Base-by-base conservation (phyloP, 257 asterid species). In the Paulownia fortunei region DNA sequence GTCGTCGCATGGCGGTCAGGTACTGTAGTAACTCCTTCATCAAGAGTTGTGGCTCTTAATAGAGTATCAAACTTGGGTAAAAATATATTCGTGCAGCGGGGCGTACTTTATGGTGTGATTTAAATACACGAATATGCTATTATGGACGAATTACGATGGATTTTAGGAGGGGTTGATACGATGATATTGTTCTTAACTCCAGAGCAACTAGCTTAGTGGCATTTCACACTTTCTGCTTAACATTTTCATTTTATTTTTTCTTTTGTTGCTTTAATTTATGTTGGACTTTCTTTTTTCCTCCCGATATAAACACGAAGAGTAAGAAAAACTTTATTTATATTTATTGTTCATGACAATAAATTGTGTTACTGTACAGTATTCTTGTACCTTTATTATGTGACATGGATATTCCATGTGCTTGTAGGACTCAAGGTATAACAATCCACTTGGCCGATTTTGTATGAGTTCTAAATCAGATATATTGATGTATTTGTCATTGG, bases 1-100 rank as follows among this genome's bases (percentile, higher is more conserved):
- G 73, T 89, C 93, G 72, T 79, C 96, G 55, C 94, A 88, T 34
- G 96, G 96, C 47, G 89, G 89, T 10, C 97, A 90, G 99, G 99
- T 94, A 82, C 41, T 64, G 73, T 49, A 70, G 41, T 18, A 39
- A 47, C 13, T 61, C 32, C 24, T 51, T 74, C 69, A 39, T 71
- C 15, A 27, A 2, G 13, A 46, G n/a, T 63, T 46, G n/a, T 36
- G 49, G 26, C 9, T 23, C 10, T 6, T 66, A 10, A 2, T 61
- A 39, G 7, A 4, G 54, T 8, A 18, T 19, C 10, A 16, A 42
- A 27, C 23, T 46, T 54, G 23, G 26, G 66, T 58, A 6, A 8
- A 16, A 24, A 3, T 36, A 44, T 27, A 16, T 10, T 7, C 49
- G 24, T 39, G 67, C 59, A 5, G 51, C 18, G 18, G 6, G 8